Conservation (phyloP, 257 asterid genomes). For the Solanum gracilifrons region DNA sequence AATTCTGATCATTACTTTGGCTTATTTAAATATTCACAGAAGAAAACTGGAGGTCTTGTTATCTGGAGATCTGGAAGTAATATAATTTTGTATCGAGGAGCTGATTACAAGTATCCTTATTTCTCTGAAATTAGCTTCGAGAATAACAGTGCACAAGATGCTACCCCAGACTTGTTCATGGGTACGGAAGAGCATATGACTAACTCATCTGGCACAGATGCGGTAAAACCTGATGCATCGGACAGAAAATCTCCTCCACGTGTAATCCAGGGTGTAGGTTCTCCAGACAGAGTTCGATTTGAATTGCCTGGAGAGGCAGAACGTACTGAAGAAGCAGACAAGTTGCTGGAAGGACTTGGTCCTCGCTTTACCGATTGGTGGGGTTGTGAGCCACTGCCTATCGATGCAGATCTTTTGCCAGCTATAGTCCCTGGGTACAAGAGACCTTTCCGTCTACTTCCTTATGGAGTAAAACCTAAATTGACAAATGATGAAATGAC, state of each 20-base stretch:
- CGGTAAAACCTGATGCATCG: slow-evolving; percentile 13
- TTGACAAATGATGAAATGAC: slow-evolving; percentile 94
- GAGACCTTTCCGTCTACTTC: slow-evolving; percentile 86
- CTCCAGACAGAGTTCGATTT: slow-evolving; percentile 73
- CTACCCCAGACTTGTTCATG: slow-evolving; percentile 22
- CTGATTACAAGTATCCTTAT: slow-evolving; percentile 81
- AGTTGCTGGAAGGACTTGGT: slow-evolving; percentile 82
- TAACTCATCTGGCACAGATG: slow-evolving; percentile 16
- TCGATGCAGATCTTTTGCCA: slow-evolving; percentile 96
- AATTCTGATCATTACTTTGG: neutral
- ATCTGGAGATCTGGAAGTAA: slow-evolving; percentile 96
- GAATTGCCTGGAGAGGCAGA: slow-evolving; percentile 89
- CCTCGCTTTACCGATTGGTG: slow-evolving; percentile 97
- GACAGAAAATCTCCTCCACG: slow-evolving; percentile 26
- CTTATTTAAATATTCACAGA: slow-evolving; percentile 39
- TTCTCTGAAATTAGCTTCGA: slow-evolving; percentile 28
- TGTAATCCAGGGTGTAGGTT: slow-evolving; percentile 74
- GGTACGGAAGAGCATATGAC: slow-evolving; percentile 13
- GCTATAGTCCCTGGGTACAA: slow-evolving; percentile 74
- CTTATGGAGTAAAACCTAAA: slow-evolving; percentile 77
- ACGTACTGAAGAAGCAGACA: slow-evolving; percentile 70
- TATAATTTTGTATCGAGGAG: slow-evolving; percentile 78
- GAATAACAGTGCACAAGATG: slow-evolving; percentile 23
- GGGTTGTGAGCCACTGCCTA: slow-evolving; percentile 88
- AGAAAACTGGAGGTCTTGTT: slow-evolving; percentile 91